Conservation (phyloP, 805 yeast genomes). For the Saccharomycopsis lassenensis region DNA sequence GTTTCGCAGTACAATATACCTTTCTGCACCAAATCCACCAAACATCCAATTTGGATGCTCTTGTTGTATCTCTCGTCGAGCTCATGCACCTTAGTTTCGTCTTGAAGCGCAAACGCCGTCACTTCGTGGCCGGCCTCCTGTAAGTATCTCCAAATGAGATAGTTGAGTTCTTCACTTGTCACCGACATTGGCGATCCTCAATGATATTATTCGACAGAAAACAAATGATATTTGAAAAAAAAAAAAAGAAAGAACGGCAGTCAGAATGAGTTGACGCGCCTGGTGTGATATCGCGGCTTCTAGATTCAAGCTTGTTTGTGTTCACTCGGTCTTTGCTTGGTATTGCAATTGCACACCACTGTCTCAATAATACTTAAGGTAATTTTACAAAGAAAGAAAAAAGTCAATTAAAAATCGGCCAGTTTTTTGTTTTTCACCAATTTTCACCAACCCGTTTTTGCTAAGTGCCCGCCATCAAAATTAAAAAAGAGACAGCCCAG, state of each 20-base stretch:
- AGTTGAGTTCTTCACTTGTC: slow-evolving; percentile 76
- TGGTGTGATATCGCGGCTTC: no score
- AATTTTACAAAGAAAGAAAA: no score
- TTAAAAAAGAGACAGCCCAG: no score
- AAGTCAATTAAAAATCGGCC: no score
- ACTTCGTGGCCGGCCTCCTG: slow-evolving; percentile 75
- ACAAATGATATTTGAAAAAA: no score
- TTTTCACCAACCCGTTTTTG: no score
- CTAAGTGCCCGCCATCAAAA: no score
- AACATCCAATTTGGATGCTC: slow-evolving; percentile 63
- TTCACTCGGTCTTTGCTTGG: not conserved
- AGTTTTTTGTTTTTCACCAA: no score
- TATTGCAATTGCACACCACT: not conserved
- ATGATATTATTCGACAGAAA: no score
- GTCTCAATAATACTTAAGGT: no score
- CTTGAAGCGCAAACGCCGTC: slow-evolving; percentile 70
- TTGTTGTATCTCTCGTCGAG: slow-evolving; percentile 41
- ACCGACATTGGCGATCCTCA: slow-evolving; percentile 74
- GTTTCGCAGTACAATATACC: slow-evolving; percentile 73
- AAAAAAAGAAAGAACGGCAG: no score
- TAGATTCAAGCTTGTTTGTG: not conserved
- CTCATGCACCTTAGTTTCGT: slow-evolving; percentile 52
- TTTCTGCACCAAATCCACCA: slow-evolving; percentile 74
- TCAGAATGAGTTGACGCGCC: no score
- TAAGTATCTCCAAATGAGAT: slow-evolving; percentile 83